Percentiles rank a stretch among this genome's conserved stretches.
phyloP scores from a whole-genome alignment of 164 flowering plant genomes.

The Magnolia sinica region DNA sequence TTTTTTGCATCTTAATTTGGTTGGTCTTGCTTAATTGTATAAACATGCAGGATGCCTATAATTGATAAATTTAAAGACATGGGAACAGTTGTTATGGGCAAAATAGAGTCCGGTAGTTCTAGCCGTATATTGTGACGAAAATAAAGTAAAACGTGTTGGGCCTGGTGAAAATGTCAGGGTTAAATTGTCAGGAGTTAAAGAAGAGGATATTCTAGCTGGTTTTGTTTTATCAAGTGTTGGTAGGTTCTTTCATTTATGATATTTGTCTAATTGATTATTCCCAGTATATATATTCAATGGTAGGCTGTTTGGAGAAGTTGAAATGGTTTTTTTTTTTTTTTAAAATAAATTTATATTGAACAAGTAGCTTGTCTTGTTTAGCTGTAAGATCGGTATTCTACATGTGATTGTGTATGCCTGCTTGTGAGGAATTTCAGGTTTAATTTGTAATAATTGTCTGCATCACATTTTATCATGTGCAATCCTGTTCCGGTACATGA shows the following conservation, averaged over 20 bases:
- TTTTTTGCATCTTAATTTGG: too few species aligned
- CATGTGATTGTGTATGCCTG: not conserved
- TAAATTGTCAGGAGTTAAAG: constrained; percentile 55
- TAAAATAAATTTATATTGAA: too few species aligned
- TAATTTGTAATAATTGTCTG: not conserved
- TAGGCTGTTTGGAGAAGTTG: not conserved
- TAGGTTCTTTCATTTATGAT: constrained; percentile 23
- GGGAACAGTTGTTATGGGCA: constrained; percentile 88
- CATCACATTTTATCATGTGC: not conserved
- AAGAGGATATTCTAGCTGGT: constrained; percentile 82
- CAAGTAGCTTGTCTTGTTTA: too few species aligned
- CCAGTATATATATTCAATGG: not conserved
- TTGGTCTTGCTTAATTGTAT: too few species aligned
- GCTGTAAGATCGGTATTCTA: not conserved
- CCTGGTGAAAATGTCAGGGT: constrained; percentile 81
- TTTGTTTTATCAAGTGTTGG: constrained; percentile 80
- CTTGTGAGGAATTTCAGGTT: not conserved
- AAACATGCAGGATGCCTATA: too few species aligned
- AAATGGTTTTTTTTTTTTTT: not conserved
- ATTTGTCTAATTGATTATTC: too few species aligned
- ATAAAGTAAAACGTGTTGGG: constrained; percentile 62
- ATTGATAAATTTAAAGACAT: constrained; percentile 57
- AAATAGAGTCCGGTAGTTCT: too few species aligned
- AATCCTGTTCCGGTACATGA: not conserved
- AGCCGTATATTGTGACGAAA: constrained; percentile 67